Conservation (phyloP, 495 filamentous ascomycete genomes). For the Xylaria telfairii region DNA sequence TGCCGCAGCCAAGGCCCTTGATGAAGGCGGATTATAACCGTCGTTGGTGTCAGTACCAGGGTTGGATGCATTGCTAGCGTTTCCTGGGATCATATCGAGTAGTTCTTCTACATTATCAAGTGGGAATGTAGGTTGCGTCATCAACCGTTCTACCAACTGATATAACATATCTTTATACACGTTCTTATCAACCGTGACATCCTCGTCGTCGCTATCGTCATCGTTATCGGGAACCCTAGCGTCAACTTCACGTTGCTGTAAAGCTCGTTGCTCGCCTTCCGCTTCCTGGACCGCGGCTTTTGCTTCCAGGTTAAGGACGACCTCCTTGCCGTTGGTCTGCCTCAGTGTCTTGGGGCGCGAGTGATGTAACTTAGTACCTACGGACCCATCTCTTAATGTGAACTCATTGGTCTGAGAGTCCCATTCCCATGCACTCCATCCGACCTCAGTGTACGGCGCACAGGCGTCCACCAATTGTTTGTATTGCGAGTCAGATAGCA, state of each 20-base stretch:
- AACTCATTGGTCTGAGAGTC: background rate
- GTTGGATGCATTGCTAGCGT: too few relatives aligned
- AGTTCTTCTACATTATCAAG: background rate
- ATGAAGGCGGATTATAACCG: conserved; percentile 9
- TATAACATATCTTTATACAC: background rate
- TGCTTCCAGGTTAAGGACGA: conserved; percentile 22
- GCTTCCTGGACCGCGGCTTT: background rate
- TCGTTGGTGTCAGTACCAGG: conserved; percentile 5
- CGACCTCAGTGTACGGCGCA: conserved; percentile 16
- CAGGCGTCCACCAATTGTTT: conserved; percentile 3
- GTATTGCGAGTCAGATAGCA: conserved; percentile 2
- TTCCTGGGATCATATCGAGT: background rate
- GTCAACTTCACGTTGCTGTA: background rate
- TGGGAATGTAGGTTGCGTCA: background rate
- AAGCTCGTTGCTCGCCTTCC: background rate
- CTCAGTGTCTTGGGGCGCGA: conserved; percentile 2
- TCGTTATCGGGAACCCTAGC: background rate
- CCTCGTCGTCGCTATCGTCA: background rate
- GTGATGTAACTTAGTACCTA: conserved; percentile 18
- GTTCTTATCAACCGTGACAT: conserved; percentile 1
- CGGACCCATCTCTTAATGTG: background rate
- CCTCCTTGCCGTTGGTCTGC: conserved; percentile 11
- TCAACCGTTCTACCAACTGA: background rate
- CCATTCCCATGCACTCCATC: conserved; percentile 15
- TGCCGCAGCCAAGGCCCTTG: background rate